Conservation (phyloP, 306 rosid species). For the Luffa acutangula region DNA sequence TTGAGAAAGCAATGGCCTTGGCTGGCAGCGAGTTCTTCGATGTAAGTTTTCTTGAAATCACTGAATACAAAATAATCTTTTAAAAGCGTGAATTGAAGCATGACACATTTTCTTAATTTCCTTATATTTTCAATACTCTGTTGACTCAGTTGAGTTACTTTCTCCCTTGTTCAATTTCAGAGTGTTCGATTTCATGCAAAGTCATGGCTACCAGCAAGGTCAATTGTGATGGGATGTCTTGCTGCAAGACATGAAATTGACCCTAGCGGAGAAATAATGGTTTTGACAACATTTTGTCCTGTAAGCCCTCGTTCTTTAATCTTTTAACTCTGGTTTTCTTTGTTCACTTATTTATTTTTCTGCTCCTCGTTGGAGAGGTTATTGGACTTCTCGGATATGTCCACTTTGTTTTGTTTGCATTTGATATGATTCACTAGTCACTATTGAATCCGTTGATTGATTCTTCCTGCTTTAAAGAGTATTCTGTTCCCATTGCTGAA, state of each 20-base stretch:
- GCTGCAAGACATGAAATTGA: constrained; percentile 59
- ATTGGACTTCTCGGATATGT: not conserved
- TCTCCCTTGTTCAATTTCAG: constrained; percentile 27
- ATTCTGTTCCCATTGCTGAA: not conserved
- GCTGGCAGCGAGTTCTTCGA: constrained; percentile 79
- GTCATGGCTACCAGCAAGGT: constrained; percentile 97
- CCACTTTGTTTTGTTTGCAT: not conserved
- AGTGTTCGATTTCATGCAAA: constrained; percentile 58
- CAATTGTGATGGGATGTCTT: constrained; percentile 70
- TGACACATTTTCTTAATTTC: not conserved
- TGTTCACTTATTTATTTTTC: not conserved
- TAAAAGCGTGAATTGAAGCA: not conserved
- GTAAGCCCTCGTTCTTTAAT: constrained; percentile 34
- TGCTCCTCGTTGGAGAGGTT: not conserved
- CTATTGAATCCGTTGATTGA: no score
- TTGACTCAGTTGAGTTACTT: not conserved
- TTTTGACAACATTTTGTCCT: constrained; percentile 73
- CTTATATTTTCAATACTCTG: not conserved
- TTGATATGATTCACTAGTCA: not conserved
- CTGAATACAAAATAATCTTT: not conserved
- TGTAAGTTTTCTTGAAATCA: constrained; percentile 30
- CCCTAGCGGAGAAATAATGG: constrained; percentile 84
- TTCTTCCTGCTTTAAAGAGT: no score
- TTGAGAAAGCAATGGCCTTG: constrained; percentile 73
- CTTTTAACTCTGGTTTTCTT: not conserved